Base-by-base conservation (phyloP, 108 stramenopile species). In the Mayamaea pseudoterrestris region DNA sequence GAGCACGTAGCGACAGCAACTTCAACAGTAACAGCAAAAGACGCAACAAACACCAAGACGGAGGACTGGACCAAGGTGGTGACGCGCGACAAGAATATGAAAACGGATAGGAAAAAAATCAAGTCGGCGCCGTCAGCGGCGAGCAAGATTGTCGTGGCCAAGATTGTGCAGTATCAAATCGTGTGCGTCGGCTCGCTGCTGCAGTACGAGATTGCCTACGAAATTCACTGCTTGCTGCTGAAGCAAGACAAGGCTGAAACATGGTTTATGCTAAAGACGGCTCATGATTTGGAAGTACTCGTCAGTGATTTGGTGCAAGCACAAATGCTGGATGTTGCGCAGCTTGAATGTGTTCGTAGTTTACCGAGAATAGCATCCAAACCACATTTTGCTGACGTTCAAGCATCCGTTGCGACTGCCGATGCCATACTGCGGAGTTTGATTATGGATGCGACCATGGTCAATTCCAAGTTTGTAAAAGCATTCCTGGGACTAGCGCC, bases 171-270 rank as follows among this genome's bases (percentile, higher is more conserved):
- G 14, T 51, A 53, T 34, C 54, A 51, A n/a, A 37, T 63, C 5
- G 53, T 67, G 25, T 51, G 43, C 41, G 27, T 46, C n/a, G 23
- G 24, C 12, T n/a, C 16, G 20, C 13, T 25, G 13, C 49, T 51
- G 35, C 56, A 60, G 43, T 76, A 53, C 47, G 67, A 75, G 43
- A 30, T 89, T 34, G 62, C 66, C 14, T 89, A 81, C 51, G 66
- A 79, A 52, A 69, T 88, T 35, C 47, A 62, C 14, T 32, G 78
- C 20, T 44, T 83, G 12, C 44, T 80, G 34, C 14, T 66, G 20
- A 16, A n/a, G 37, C 16, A 13, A 32, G 35, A 30, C 1, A 25
- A 40, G 40, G 68, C 70, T 1, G 67, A 76, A 57, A 65, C 71
- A 58, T 66, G 69, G 50, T 46, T 56, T 17, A 55, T 74, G 9